These are phyloP conservation scores for Gracilaria caudata DNA, from an alignment of 23 red algal genomes.

Conservation along the genomic window DNA sequence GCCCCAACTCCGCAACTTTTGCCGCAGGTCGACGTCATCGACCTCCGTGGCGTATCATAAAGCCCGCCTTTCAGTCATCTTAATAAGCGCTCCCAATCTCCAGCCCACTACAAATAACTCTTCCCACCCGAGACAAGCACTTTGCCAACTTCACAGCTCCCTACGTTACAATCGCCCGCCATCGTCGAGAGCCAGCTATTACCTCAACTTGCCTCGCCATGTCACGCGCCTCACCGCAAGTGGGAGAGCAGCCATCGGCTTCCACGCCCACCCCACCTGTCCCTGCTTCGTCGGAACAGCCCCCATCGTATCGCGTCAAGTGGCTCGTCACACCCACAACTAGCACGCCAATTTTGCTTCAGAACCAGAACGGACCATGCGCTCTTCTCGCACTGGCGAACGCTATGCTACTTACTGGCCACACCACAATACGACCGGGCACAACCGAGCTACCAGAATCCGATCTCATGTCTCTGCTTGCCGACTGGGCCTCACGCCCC, in stretches of 20 bases:
- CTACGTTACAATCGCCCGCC: neutral
- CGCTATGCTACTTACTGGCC: conserved; percentile 57
- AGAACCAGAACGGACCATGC: conserved; percentile 91
- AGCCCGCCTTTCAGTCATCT: no score
- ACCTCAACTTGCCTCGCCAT: neutral
- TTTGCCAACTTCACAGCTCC: neutral
- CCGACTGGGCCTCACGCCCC: conserved; percentile 56
- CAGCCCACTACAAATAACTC: no score
- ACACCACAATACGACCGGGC: conserved; percentile 45
- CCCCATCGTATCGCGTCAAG: conserved; percentile 37
- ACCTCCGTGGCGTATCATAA: no score
- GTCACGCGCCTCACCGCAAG: conserved; percentile 28
- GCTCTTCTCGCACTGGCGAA: conserved; percentile 87
- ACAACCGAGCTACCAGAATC: conserved; percentile 48
- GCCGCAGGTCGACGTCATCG: no score
- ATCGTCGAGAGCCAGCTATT: neutral
- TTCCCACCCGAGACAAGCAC: no score
- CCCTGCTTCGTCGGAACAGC: neutral
- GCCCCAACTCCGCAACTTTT: no score
- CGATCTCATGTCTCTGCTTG: conserved; percentile 68
- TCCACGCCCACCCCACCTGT: neutral
- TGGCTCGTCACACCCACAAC: conserved; percentile 29
- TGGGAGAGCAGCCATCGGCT: neutral
- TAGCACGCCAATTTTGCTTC: conserved; percentile 65
- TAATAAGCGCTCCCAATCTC: no score